Evolutionary conservation across 2,329 filamentous ascomycete genomes (phyloP).

Genomic region (Stachybotrys chlorohalonatus): DNA sequence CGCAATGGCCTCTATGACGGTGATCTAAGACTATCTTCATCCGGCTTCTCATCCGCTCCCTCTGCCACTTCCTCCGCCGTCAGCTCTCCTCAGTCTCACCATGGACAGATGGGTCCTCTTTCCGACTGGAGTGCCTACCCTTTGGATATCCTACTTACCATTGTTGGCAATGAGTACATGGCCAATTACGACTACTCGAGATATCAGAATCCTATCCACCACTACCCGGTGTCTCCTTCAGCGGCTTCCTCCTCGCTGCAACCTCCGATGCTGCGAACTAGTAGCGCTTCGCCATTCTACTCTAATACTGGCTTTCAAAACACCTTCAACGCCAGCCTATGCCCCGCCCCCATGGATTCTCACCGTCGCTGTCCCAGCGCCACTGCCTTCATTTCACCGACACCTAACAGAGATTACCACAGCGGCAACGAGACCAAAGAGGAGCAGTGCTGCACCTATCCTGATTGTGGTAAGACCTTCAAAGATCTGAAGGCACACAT

Average conservation of each 20-base stretch:
- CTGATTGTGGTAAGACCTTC: constrained; percentile 77
- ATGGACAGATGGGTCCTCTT: constrained; percentile 46
- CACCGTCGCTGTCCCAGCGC: constrained; percentile 56
- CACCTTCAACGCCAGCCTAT: constrained; percentile 44
- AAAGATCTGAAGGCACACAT: constrained; percentile 92
- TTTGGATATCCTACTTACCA: constrained; percentile 52
- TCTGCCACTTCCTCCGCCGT: constrained; percentile 60
- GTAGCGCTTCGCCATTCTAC: constrained; percentile 59
- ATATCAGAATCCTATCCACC: constrained; percentile 35
- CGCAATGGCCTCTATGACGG: too few relatives aligned
- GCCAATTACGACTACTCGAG: constrained; percentile 46
- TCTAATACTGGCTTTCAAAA: constrained; percentile 44
- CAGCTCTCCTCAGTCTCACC: constrained; percentile 57
- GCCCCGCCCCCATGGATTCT: constrained; percentile 33
- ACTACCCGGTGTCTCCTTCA: constrained; percentile 55
- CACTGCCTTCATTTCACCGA: constrained; percentile 55
- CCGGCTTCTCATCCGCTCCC: constrained; percentile 49
- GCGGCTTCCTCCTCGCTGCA: constrained; percentile 44
- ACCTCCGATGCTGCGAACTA: constrained; percentile 37
- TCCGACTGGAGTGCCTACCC: constrained; percentile 48
- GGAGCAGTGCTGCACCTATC: constrained; percentile 66
- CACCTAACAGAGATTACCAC: constrained; percentile 45
- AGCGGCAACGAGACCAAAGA: constrained; percentile 58
- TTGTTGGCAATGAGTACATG: constrained; percentile 50
- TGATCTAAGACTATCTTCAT: constrained; percentile 44